Base-by-base conservation (phyloP, 2,329 filamentous ascomycete genomes). In the Colletotrichum godetiae region DNA sequence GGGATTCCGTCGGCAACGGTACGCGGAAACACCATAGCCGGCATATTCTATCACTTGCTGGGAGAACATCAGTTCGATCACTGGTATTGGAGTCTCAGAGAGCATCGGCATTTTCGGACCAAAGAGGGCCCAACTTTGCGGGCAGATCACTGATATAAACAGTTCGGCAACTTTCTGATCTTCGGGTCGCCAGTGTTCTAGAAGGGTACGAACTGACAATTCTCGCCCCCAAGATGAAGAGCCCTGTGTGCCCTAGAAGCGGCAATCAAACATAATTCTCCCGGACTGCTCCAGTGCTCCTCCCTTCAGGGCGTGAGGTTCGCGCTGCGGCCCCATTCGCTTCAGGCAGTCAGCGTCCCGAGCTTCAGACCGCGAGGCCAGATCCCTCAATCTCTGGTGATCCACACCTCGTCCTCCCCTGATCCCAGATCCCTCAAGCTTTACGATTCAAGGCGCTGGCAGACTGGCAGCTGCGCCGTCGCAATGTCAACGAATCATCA, bases 391-490 rank as follows among this genome's bases (percentile, higher is more conserved):
- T 67, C 59, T 74, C 57, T 56, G 42, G 35, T 37, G 62, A 31
- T 72, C 72, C 72, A 74, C 62, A 62, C 15, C 12, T 29, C 58
- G 60, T n/a, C 57, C 42, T 56, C 13, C 62, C 68, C 68, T 74
- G 67, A 74, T 67, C 71, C 71, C n/a, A 37, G 60, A 10, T 33
- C 29, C 29, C 56, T 69, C 66, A 63, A 67, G 62, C 67, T 67
- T 61, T 63, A 72, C 68, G 72, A 72, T 63, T 72, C 68, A 72
- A 74, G 62, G 53, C 60, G 55, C 35, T 57, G 52, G 22, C 29
- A 62, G 10, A 33, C 53, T 63, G 56, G 37, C 27, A 71, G 27
- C 60, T 70, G 60, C 31, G 52, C 62, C 49, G 49, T 61, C 56
- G 49, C 6, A 49, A 12, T 58, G 19, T 63, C 46, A 68, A 59